Conservation (phyloP, 1,284 basidiomycete genomes). For the Leccinum huronense region DNA sequence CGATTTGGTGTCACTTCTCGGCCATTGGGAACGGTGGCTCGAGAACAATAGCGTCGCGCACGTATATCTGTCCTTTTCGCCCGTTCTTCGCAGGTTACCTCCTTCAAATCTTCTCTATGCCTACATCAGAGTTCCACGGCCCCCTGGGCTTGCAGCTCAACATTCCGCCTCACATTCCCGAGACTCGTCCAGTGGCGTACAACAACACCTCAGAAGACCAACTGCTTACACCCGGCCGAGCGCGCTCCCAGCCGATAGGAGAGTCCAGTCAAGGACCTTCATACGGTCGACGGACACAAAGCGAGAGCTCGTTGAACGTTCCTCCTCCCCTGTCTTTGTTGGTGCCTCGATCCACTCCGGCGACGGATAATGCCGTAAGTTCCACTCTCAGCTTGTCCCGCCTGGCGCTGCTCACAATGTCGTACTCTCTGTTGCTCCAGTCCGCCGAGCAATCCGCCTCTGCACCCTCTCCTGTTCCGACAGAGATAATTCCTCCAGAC, state of each 20-base stretch:
- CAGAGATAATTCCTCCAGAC: conserved; percentile 40
- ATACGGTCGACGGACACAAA: conserved; percentile 26
- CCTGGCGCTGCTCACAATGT: conserved; percentile 2
- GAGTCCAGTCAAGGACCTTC: conserved; percentile 24
- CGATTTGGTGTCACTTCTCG: conserved; percentile 23
- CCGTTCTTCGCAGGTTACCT: not conserved
- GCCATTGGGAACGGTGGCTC: conserved; percentile 11
- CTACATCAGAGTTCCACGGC: conserved; percentile 23
- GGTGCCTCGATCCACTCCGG: conserved; percentile 6
- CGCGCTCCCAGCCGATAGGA: conserved; percentile 22
- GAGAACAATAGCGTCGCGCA: conserved; percentile 20
- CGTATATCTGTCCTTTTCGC: conserved; percentile 6
- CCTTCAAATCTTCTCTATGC: conserved; percentile 17
- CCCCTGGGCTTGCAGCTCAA: conserved; percentile 25
- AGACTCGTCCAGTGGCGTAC: conserved; percentile 13
- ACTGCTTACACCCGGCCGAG: conserved; percentile 13
- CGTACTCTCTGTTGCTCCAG: conserved; percentile 6
- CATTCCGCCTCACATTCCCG: conserved; percentile 18
- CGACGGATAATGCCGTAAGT: conserved; percentile 31
- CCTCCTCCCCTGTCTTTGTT: conserved; percentile 14
- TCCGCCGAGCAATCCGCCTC: conserved; percentile 20
- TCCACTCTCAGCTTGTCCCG: not conserved
- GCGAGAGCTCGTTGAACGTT: conserved; percentile 20
- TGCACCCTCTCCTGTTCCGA: conserved; percentile 39
- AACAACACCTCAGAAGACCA: conserved; percentile 13